Base-by-base conservation (phyloP, 148 eudicot species). In the Vaccinium myrtillus region DNA sequence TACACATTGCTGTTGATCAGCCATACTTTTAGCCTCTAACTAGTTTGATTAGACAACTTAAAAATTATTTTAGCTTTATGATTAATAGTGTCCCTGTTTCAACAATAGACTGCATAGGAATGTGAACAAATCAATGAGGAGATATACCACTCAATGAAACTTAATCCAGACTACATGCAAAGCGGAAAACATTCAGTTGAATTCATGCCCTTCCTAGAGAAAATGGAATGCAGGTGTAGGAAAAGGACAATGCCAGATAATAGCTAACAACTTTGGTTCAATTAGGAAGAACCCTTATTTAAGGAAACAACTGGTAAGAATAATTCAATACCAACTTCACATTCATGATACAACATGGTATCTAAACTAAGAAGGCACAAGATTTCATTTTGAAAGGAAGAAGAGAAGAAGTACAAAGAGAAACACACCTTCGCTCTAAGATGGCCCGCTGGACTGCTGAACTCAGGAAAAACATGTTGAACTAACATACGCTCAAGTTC, bases 401-500 rank as follows among this genome's bases (percentile, higher is more conserved):
- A 59, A 15, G 14, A 78, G 53, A 32, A 21, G 11, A 86, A 58
- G 43, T 56, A 76, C 46, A 75, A 36, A 21, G 75, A 79, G 48
- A 32, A 88, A 84, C 88, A 67, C 56, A 97, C 99, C 99, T 97
- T 97, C 48, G 99, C 98, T 88, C 99, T 90, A 73, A 97, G 91
- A 85, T 97, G 99, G 76, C 99, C 99, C 43, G 91, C 89, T 59
- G 99, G 98, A 83, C 98, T 97, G 88, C 83, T 92, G 87, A 97
- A 97, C 86, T 97, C 99, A 16, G 99, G 91, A 77, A 95, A 97
- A 86, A 97, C 98, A 89, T 97, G 96, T 48, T 97, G 98, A 82
- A 95, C 98, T 75, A 97, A 88, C 99, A 97, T 97, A 58, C 89
- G 91, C 89, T 97, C 99, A 89, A 97, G 89, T 90, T 95, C 98